Evolutionary conservation across 345 rosid species (phyloP), one percentile per base, ranked within the genome.

Genomic region (Linum usitatissimum): DNA sequence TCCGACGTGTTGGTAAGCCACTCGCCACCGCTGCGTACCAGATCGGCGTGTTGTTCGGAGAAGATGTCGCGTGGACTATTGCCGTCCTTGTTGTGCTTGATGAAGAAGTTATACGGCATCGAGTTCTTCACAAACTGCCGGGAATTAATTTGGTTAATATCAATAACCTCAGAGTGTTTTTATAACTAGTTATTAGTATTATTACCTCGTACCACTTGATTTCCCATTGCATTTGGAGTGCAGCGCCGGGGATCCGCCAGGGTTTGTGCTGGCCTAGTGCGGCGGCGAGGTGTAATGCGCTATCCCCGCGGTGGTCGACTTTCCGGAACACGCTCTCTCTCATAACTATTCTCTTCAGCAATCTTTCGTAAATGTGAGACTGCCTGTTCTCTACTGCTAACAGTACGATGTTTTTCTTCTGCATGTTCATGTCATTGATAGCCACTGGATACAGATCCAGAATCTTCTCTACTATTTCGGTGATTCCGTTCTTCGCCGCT

Each of bases 161-260:
- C 2, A 23, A 23, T 23, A 23, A 23, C 1, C 2, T 1, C 28
- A 23, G 28, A 23, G 28, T 23, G 28, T 23, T 23, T 23, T 23
- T 23, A 23, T 18, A 38, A 54, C 42, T 36, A 53, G 18, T 15
- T 45, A 7, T 55, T 30, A 3, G 14, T 31, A 54, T 13, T 15
- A 18, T 6, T 77, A 83, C 88, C 85, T 83, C 55, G 18, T 64
- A 83, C 88, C 88, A 83, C 76, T 75, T 83, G 23, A 78, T 59
- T 70, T 83, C 88, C 88, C 88, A 83, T 54, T 83, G 84, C 85
- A 83, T 81, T 40, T 83, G 85, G 23, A 81, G 60, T 20, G 85
- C 85, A 18, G 80, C 77, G 0, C 83, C 82, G 0, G 84, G 82
- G 58, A 81, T 80, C 9, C 68, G 79, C 85, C 85, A 76, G n/a